Conservation (phyloP, 2,329 filamentous ascomycete species). For the Pyrenophora tritici-repentis region DNA sequence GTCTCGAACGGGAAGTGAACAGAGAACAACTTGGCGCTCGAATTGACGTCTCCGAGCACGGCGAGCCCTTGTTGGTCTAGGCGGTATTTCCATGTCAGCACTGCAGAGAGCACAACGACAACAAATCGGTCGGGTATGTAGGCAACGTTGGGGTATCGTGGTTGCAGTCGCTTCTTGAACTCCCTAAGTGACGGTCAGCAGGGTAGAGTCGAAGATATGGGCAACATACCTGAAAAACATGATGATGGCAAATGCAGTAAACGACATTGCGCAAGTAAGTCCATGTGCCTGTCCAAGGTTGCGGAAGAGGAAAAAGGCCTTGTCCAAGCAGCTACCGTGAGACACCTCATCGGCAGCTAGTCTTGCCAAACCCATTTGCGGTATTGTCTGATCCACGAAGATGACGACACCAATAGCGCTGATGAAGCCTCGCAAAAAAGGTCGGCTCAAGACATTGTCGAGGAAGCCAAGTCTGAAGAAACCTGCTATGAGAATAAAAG, state of each 20-base stretch:
- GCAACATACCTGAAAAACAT: slow-evolving; percentile 78
- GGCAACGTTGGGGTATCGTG: slow-evolving; percentile 77
- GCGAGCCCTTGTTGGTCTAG: slow-evolving; percentile 84
- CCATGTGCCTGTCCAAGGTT: slow-evolving; percentile 70
- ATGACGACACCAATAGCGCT: slow-evolving; percentile 97
- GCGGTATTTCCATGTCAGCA: slow-evolving; percentile 74
- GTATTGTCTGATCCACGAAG: slow-evolving; percentile 90
- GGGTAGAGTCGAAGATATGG: neutral
- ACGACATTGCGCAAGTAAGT: slow-evolving; percentile 76
- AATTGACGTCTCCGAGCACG: slow-evolving; percentile 80
- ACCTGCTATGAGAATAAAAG: slow-evolving; percentile 86
- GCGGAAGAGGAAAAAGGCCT: slow-evolving; percentile 76
- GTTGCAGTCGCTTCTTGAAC: slow-evolving; percentile 79
- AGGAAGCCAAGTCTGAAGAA: slow-evolving; percentile 86
- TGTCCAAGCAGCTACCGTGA: slow-evolving; percentile 86
- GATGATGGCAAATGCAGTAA: slow-evolving; percentile 81
- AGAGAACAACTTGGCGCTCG: slow-evolving; percentile 71
- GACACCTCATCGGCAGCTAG: slow-evolving; percentile 71
- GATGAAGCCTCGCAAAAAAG: slow-evolving; percentile 93
- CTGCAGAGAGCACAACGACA: slow-evolving; percentile 82
- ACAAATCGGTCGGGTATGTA: slow-evolving; percentile 92
- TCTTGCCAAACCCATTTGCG: slow-evolving; percentile 77
- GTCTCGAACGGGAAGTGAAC: slow-evolving; percentile 86
- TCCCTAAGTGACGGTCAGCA: slow-evolving; percentile 59
- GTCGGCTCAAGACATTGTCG: slow-evolving; percentile 90